These are phyloP conservation scores for Tolypocladium ovalisporum DNA, from an alignment of 2,329 filamentous ascomycete species.

Conservation along the genomic window DNA sequence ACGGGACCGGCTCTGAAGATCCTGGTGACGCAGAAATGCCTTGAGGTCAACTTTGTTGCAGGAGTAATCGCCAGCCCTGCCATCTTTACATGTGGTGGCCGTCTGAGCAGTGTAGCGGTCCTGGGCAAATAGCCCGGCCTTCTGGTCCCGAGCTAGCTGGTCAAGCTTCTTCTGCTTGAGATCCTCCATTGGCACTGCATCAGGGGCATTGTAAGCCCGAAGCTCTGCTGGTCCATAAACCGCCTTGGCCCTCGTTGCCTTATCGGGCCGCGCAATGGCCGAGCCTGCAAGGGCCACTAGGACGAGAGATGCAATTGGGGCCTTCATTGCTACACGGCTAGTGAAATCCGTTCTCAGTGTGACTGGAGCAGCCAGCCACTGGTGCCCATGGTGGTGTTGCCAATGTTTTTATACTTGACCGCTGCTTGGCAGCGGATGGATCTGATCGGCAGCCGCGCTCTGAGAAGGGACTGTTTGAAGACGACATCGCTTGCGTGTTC, in stretches of 20 bases:
- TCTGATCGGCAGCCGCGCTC: not conserved
- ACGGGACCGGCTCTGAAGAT: conserved; percentile 23
- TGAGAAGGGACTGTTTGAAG: not conserved
- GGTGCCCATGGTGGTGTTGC: not conserved
- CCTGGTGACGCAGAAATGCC: conserved; percentile 25
- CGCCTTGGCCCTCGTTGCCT: not conserved
- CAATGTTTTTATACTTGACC: not conserved
- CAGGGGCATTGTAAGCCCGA: conserved; percentile 6
- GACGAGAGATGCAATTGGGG: not conserved
- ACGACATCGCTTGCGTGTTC: not conserved
- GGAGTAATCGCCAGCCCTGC: conserved; percentile 21
- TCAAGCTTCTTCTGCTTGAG: conserved; percentile 3
- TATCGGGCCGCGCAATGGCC: not conserved
- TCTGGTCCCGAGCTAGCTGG: conserved; percentile 1
- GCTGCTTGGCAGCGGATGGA: not conserved
- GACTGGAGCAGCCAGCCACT: no score
- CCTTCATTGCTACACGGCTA: not conserved
- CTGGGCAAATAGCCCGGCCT: conserved; percentile 7
- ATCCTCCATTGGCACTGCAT: conserved; percentile 5
- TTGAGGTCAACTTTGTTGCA: conserved; percentile 27
- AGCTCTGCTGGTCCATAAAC: conserved; percentile 1
- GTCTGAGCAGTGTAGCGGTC: conserved; percentile 5
- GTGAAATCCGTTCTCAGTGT: no score
- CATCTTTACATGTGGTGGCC: conserved; percentile 14
- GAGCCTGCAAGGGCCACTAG: conserved; percentile 2